Evolutionary conservation across 1,284 basidiomycete species (phyloP).

Genomic region (Tilletia setariae): DNA sequence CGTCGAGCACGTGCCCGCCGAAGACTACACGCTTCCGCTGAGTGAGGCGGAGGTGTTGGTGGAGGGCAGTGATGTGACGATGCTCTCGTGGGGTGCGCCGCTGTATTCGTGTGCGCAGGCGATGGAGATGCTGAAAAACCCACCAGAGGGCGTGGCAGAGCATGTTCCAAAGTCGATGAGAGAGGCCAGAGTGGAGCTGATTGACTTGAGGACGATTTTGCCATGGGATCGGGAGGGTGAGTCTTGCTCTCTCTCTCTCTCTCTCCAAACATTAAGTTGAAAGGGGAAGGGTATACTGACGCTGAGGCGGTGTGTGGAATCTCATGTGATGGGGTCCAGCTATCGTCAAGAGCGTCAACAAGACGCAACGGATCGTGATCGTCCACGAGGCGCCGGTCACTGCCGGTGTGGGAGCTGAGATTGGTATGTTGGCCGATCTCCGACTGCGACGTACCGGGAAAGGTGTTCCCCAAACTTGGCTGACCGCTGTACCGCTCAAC

Average conservation of each 20-base stretch:
- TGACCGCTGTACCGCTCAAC: too few relatives aligned
- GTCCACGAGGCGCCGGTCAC: constrained; percentile 49
- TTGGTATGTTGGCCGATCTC: constrained; percentile 23
- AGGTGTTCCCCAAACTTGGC: too few relatives aligned
- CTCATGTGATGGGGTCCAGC: too few relatives aligned
- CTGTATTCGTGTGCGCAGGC: constrained; percentile 84
- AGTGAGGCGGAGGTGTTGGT: constrained; percentile 72
- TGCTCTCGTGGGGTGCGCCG: constrained; percentile 87
- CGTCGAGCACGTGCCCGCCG: constrained; percentile 85
- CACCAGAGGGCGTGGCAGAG: constrained; percentile 65
- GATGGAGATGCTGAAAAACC: constrained; percentile 66
- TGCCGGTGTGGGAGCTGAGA: constrained; percentile 41
- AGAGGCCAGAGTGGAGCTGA: constrained; percentile 74
- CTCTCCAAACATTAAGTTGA: too few relatives aligned
- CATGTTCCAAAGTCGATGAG: constrained; percentile 71
- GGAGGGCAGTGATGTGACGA: constrained; percentile 74
- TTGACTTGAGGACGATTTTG: constrained; percentile 82
- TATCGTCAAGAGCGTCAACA: constrained; percentile 31
- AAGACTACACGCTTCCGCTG: constrained; percentile 79
- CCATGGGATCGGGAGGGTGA: constrained; percentile 76
- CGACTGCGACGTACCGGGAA: too few relatives aligned
- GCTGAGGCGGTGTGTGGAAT: too few relatives aligned
- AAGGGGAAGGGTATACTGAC: too few relatives aligned
- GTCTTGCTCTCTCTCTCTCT: constrained; percentile 15
- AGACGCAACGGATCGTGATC: constrained; percentile 44